Percentiles rank a stretch among this genome's conserved stretches.
Conservation (phyloP, 441 rosid species). For the Manihot esculenta region DNA sequence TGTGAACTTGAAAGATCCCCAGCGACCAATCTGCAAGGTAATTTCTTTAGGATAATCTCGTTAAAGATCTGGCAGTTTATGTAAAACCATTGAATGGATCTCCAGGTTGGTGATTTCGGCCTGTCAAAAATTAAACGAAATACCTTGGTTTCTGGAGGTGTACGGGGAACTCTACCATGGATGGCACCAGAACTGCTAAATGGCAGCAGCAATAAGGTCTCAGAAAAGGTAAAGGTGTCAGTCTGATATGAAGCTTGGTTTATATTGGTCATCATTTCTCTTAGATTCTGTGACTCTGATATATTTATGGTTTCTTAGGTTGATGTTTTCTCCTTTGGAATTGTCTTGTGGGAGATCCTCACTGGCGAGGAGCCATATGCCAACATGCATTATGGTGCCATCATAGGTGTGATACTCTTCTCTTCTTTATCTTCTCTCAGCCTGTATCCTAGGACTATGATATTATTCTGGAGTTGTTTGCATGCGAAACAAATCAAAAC, state of each 20-base stretch:
- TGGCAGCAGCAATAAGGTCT: conserved; percentile 89
- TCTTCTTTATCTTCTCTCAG: conserved; percentile 1
- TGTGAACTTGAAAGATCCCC: conserved; percentile 94
- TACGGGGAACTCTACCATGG: conserved; percentile 98
- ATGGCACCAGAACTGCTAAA: conserved; percentile 99
- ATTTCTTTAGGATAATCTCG: neutral
- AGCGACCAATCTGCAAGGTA: conserved; percentile 97
- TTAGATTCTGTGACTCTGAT: too few relatives aligned
- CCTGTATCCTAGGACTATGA: neutral
- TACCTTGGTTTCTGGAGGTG: conserved; percentile 99
- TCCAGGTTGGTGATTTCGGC: conserved; percentile 96
- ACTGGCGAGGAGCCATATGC: conserved; percentile 98
- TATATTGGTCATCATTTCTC: neutral
- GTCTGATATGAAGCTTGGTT: neutral
- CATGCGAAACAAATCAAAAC: too few relatives aligned
- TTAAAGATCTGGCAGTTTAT: neutral
- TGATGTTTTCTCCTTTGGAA: conserved; percentile 91
- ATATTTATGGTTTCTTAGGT: conserved; percentile 48
- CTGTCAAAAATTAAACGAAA: conserved; percentile 95
- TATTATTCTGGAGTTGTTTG: too few relatives aligned
- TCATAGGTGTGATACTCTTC: conserved; percentile 56
- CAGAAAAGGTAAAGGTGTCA: conserved; percentile 70
- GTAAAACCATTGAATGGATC: neutral
- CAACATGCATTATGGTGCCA: conserved; percentile 94
- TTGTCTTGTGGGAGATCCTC: conserved; percentile 95